Conservation (phyloP, 345 rosid genomes). For the Triadica sebifera region DNA sequence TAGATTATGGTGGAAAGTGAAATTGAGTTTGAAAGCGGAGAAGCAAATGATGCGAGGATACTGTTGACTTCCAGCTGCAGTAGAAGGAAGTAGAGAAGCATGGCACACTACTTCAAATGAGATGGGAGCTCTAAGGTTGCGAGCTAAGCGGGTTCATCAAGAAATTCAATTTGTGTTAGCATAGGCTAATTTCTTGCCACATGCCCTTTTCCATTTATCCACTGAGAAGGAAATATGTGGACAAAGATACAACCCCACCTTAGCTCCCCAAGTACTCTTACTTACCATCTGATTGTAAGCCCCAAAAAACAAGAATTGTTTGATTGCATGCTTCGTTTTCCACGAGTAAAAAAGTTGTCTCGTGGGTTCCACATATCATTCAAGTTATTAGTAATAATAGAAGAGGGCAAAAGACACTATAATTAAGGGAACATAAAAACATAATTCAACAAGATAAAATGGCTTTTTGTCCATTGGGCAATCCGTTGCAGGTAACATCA, state of each 20-base stretch:
- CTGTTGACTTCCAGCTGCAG: conserved; percentile 35
- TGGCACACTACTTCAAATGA: conserved; percentile 14
- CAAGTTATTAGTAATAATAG: too few relatives aligned
- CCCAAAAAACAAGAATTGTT: neutral
- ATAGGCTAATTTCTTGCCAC: conserved; percentile 40
- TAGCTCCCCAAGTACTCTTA: too few relatives aligned
- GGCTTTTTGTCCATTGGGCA: neutral
- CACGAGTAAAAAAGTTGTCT: too few relatives aligned
- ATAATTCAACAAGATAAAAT: neutral
- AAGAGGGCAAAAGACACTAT: neutral
- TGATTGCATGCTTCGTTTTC: neutral
- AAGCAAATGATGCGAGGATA: conserved; percentile 31
- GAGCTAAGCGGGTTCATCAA: neutral
- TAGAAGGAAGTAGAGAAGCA: conserved; percentile 61
- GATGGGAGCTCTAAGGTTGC: neutral
- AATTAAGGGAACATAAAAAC: neutral
- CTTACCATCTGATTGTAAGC: neutral
- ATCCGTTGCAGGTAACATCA: neutral
- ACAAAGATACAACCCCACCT: conserved; percentile 12
- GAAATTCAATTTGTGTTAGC: conserved; percentile 19
- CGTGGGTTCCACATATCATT: too few relatives aligned
- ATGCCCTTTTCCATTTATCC: conserved; percentile 29
- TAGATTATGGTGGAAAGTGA: conserved; percentile 24
- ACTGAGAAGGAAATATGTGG: conserved; percentile 32
- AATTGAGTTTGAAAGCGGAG: conserved; percentile 36